These are phyloP conservation scores for Phaseolus lunatus DNA, from an alignment of 306 rosid species.

Conservation along the genomic window DNA sequence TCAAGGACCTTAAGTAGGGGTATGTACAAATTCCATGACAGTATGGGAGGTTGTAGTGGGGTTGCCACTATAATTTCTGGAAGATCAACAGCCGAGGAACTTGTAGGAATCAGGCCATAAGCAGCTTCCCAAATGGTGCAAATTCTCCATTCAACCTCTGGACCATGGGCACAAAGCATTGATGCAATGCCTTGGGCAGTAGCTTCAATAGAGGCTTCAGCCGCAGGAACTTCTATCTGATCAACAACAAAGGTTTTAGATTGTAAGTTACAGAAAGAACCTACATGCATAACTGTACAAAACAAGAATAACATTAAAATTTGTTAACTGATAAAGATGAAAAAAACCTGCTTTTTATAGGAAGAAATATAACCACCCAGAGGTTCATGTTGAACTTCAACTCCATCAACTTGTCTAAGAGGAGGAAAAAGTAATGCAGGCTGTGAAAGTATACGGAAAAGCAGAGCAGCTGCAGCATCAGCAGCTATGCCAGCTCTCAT, in stretches of 20 bases:
- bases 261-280: conserved; percentile 7
- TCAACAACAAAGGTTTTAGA: conserved; percentile 38
- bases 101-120: conserved; percentile 93
- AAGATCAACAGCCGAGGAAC: conserved; percentile 95
- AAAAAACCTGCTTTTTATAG: conserved; percentile 81
- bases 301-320: neutral
- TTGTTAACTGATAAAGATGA: neutral
- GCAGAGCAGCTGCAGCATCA: conserved; percentile 98
- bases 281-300: neutral
- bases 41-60: conserved; percentile 87
- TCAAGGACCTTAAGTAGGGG: conserved; percentile 95
- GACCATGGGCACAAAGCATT: conserved; percentile 99
- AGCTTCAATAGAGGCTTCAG: conserved; percentile 95
- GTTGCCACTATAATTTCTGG: conserved; percentile 94
- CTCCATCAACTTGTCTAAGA: conserved; percentile 90
- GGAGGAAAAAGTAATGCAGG: conserved; percentile 98
- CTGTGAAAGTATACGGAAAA: conserved; percentile 93
- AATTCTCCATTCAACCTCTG: conserved; percentile 99
- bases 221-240: conserved; percentile 95
- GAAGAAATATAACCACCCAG: conserved; percentile 77
- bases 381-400: conserved; percentile 85
- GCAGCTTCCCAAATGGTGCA: conserved; percentile 99
- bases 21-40: conserved; percentile 95
- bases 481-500: conserved; percentile 98
- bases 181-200: conserved; percentile 99